These are phyloP conservation scores for Phytophthora sojae DNA, from an alignment of 352 stramenopile genomes.

Conservation along the genomic window DNA sequence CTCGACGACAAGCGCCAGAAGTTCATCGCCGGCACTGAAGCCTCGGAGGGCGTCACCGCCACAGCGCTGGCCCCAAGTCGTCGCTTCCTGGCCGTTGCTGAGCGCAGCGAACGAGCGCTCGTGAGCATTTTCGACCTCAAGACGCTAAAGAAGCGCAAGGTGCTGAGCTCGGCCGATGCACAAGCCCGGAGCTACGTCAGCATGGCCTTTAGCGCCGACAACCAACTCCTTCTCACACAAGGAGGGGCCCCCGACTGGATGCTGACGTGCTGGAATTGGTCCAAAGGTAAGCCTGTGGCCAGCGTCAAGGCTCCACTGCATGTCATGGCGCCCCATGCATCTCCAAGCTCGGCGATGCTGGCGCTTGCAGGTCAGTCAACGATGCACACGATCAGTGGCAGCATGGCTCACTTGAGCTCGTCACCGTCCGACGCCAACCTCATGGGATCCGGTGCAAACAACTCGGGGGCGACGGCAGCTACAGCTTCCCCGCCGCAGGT, in stretches of 20 bases:
- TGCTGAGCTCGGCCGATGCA: constrained; percentile 75
- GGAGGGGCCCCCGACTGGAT: constrained; percentile 87
- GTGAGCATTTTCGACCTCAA: constrained; percentile 91
- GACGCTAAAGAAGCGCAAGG: constrained; percentile 92
- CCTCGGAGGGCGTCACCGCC: constrained; percentile 74
- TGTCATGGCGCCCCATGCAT: constrained; percentile 51
- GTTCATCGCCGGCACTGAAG: constrained; percentile 85
- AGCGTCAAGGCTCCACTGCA: constrained; percentile 78
- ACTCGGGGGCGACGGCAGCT: constrained; percentile 4
- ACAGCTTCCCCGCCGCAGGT: constrained; percentile 43
- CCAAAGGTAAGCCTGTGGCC: constrained; percentile 89
- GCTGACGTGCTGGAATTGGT: constrained; percentile 93
- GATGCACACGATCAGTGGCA: constrained; percentile 26
- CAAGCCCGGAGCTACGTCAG: constrained; percentile 75
- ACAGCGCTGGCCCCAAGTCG: constrained; percentile 73
- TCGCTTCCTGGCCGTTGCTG: constrained; percentile 81
- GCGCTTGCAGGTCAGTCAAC: constrained; percentile 36
- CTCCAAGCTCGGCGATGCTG: constrained; percentile 59
- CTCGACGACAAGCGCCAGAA: constrained; percentile 93
- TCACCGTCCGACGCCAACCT: constrained; percentile 37
- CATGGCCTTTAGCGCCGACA: constrained; percentile 92
- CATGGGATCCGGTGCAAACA: constrained; percentile 17
- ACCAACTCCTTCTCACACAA: constrained; percentile 91
- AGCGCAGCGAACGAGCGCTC: constrained; percentile 72
- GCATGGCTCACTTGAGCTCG: constrained; percentile 34